Conservation (phyloP, 768 basidiomycete genomes). For the Gloeopeniophorella convolvens region DNA sequence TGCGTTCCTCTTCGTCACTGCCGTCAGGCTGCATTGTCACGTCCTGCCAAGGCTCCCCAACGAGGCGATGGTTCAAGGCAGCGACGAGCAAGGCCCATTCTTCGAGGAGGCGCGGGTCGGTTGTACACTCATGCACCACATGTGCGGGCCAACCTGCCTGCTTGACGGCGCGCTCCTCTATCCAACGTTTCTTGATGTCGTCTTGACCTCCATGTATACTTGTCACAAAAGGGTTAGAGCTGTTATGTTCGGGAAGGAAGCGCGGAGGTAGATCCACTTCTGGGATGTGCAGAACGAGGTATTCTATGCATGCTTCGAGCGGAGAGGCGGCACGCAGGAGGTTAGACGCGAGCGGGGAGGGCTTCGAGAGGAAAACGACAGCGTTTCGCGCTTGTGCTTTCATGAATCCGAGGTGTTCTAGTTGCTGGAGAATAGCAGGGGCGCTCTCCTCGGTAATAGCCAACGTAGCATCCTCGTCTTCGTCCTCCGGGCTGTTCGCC, state of each 20-base stretch:
- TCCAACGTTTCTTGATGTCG: conserved; percentile 68
- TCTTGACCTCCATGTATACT: conserved; percentile 56
- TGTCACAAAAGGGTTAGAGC: conserved; percentile 64
- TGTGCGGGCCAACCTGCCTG: conserved; percentile 78
- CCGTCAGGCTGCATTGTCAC: conserved; percentile 9
- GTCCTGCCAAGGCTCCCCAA: conserved; percentile 36
- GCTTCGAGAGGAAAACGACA: conserved; percentile 47
- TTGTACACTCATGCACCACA: conserved; percentile 51
- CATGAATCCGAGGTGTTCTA: conserved; percentile 64
- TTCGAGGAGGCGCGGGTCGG: conserved; percentile 33
- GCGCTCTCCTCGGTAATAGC: conserved; percentile 39
- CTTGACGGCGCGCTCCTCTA: conserved; percentile 73
- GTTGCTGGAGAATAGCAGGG: conserved; percentile 42
- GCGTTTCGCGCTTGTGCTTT: conserved; percentile 44
- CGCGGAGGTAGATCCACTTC: conserved; percentile 81
- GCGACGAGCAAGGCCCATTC: conserved; percentile 52
- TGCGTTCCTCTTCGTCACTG: conserved; percentile 32
- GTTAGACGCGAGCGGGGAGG: conserved; percentile 53
- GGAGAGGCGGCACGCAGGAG: conserved; percentile 54
- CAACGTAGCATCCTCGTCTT: conserved; percentile 28
- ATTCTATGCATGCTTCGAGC: conserved; percentile 77
- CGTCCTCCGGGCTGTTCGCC: conserved; percentile 43
- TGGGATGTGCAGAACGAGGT: conserved; percentile 73
- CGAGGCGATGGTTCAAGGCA: conserved; percentile 45
- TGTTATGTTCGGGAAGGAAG: conserved; percentile 58